Evolutionary conservation across 2,329 filamentous ascomycete genomes (phyloP).

Genomic region (Paecilomyces formosus): DNA sequence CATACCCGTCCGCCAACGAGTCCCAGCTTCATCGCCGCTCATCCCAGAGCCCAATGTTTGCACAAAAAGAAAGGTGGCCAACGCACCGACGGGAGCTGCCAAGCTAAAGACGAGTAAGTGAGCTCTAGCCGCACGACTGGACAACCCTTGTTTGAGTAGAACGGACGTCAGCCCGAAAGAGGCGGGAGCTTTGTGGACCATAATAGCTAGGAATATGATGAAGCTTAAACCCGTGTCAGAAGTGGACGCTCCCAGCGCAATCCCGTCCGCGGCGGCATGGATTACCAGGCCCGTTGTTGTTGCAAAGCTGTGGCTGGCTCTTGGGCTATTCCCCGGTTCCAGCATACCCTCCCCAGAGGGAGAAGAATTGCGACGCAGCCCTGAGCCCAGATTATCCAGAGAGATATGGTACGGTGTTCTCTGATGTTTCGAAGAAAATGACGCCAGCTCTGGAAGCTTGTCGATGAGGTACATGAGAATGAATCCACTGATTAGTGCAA

Average conservation of each 20-base stretch:
- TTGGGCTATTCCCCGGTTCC: constrained; percentile 20
- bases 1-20: constrained; percentile 87
- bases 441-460: constrained; percentile 66
- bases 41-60: constrained; percentile 56
- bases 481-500: constrained; percentile 82
- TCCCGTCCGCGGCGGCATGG: constrained; percentile 89
- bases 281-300: constrained; percentile 94
- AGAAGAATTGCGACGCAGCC: constrained; percentile 38
- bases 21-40: constrained; percentile 47
- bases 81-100: constrained; percentile 77
- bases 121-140: constrained; percentile 73
- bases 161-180: constrained; percentile 91
- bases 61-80: constrained; percentile 75
- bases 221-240: constrained; percentile 72
- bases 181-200: constrained; percentile 94
- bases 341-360: constrained; percentile 31
- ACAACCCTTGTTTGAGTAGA: constrained; percentile 81
- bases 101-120: constrained; percentile 89
- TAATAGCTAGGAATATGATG: constrained; percentile 91
- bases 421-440: constrained; percentile 52
- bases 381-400: constrained; percentile 66
- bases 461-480: constrained; percentile 97
- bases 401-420: constrained; percentile 78
- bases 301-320: constrained; percentile 53
- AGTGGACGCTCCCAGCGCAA: constrained; percentile 87